Evolutionary conservation across 2,329 filamentous ascomycete genomes (phyloP).

Genomic region (Mollisiaceae sp.): DNA sequence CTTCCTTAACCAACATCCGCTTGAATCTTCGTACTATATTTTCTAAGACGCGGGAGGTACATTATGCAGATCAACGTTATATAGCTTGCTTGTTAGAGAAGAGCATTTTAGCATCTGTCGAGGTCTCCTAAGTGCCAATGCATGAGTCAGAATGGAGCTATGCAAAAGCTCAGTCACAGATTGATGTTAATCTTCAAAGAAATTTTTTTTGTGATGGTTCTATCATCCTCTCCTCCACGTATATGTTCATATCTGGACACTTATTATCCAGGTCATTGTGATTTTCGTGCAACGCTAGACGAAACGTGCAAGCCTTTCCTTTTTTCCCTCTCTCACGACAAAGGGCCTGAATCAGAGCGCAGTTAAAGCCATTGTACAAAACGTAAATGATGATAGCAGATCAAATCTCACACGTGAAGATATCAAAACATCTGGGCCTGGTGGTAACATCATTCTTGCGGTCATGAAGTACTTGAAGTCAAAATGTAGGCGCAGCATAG

Average conservation of each 20-base stretch:
- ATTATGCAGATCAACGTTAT: too few relatives aligned
- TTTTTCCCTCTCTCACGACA: background rate
- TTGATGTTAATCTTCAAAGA: background rate
- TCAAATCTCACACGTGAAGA: conserved; percentile 8
- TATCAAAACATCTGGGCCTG: background rate
- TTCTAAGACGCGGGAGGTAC: too few relatives aligned
- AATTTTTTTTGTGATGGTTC: background rate
- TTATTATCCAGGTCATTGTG: background rate
- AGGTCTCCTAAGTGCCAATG: background rate
- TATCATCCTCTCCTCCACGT: background rate
- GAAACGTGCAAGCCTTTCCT: background rate
- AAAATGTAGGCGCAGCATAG: background rate
- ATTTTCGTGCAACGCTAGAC: background rate
- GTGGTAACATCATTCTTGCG: background rate
- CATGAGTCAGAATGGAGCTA: background rate
- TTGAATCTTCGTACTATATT: too few relatives aligned
- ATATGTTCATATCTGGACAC: background rate
- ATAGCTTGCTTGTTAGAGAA: too few relatives aligned
- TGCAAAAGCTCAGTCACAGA: background rate
- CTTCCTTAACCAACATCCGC: too few relatives aligned
- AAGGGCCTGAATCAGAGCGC: background rate
- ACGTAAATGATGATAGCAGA: background rate
- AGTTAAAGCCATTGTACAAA: background rate
- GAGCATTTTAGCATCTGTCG: background rate
- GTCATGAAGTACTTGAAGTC: background rate